Base-by-base conservation (phyloP, 192 early-diverging fungal species). In the Coemansia nantahalensis region DNA sequence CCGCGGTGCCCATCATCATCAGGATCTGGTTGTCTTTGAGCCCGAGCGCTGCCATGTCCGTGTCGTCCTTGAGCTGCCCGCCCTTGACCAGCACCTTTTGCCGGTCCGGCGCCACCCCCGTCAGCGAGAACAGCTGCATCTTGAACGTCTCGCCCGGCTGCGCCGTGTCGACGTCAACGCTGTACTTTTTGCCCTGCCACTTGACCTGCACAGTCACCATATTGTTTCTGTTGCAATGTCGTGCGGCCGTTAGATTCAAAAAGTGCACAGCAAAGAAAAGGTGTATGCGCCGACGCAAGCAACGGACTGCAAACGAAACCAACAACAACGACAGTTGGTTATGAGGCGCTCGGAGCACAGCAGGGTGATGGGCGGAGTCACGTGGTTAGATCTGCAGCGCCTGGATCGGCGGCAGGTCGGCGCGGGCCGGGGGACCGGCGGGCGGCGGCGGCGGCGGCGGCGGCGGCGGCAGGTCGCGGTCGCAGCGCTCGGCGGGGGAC, bases 21-120 rank as follows among this genome's bases (percentile, higher is more conserved):
- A 82, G 73, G 1, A 65, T 51, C 30, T 82, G 77, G 18, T 45
- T 84, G 32, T 89, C 82, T 67, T 93, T 92, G 23, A 93, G 56
- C 13, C 84, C 86, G 11, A 97, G 77, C 10, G 68, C 74, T 40
- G 47, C 62, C 75, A 97, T 79, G 50, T 86, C 82, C 8, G 89
- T 82, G 48, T 90, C 86, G 60, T 94, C 91, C 83, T 95, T 97
- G 39, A 98, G 80, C 48, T 84, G 82, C 8, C 88, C 93, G 43
- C 96, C 96, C 62, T 97, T 97, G 47, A 86, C 80, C 52, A 99
- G 85, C 36, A 97, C 85, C 73, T 93, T 95, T 74, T 99, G 96
- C 38, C 95, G 78, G 26, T 91, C 92, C 16, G 94, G 93, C 39
- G 81, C 80, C 8, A 99, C 96, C 30, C 87, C 89, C 4, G 96